These are phyloP conservation scores for Ceratocystis huliohia DNA, from an alignment of 2,329 filamentous ascomycete genomes.

Conservation along the genomic window DNA sequence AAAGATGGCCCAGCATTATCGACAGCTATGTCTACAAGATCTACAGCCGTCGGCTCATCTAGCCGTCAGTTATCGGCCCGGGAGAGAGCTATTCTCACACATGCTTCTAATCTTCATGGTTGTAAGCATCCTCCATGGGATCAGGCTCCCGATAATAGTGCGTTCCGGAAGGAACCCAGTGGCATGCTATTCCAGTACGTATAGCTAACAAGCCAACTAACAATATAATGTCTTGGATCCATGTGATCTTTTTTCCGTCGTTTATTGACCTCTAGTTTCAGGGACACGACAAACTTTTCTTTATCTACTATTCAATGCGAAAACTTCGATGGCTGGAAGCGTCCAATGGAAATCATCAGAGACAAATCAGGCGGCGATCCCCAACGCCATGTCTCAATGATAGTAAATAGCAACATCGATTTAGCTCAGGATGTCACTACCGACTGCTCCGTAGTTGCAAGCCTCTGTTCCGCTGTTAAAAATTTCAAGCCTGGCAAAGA, in stretches of 20 bases:
- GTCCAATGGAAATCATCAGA: slow-evolving; percentile 45
- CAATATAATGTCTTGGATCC: not conserved
- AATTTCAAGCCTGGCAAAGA: slow-evolving; percentile 55
- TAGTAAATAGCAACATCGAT: slow-evolving; percentile 50
- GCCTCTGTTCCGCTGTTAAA: slow-evolving; percentile 69
- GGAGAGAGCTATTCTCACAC: slow-evolving; percentile 65
- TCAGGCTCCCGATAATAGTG: slow-evolving; percentile 42
- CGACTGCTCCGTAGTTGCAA: slow-evolving; percentile 94
- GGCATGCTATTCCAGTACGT: slow-evolving; percentile 50
- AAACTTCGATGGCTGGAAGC: slow-evolving; percentile 74
- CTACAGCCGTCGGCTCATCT: not conserved
- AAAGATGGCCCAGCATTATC: not conserved
- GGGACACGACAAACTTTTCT: slow-evolving; percentile 55
- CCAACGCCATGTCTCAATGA: slow-evolving; percentile 48
- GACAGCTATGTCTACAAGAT: not conserved
- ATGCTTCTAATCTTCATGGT: slow-evolving; percentile 68
- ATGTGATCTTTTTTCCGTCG: not conserved
- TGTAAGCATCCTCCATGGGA: slow-evolving; percentile 79
- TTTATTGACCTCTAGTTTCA: slow-evolving; percentile 28
- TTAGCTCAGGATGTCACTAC: slow-evolving; percentile 91
- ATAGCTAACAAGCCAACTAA: slow-evolving; percentile 22
- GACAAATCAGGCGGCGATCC: slow-evolving; percentile 6
- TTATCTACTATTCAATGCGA: slow-evolving; percentile 62
- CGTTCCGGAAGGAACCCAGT: slow-evolving; percentile 45
- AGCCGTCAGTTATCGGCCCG: slow-evolving; percentile 50